Evolutionary conservation across 75 land plant species (phyloP), one percentile per base, ranked within the genome.

Genomic region (Pinus albicaulis): DNA sequence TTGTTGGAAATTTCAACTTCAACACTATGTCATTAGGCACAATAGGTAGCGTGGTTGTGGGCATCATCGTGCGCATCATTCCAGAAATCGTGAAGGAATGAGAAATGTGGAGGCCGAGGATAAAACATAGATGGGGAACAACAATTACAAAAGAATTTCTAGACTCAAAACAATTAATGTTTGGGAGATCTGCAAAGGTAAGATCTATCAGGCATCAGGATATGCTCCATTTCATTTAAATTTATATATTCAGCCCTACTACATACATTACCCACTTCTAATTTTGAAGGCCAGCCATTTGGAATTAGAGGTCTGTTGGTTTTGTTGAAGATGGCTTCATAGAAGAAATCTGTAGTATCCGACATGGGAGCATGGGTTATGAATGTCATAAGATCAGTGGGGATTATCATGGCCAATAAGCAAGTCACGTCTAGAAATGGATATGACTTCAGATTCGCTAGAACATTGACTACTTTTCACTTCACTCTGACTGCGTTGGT

Each of bases 351-450:
- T 14, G 11, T 31, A 6, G 74, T 80, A 1, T 81, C 82, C 1
- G 86, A 89, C 73, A 81, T 59, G 2, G 90, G 90, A 12, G 83
- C 90, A 48, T 89, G 87, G 91, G 82, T 82, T 44, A 73, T 89
- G 79, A 87, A 89, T 48, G 72, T 89, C 31, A 22, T 79, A 22
- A 82, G 81, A 80, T 89, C 87, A 3, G 89, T 87, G 62, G 90
- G 90, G 3, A 87, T 89, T 66, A 89, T 89, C 80, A 83, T 84
- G 84, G 91, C 76, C 13, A 89, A 89, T 71, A 89, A 89, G 84
- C 81, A 81, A 72, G 81, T 89, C 41, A 89, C 87, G 90, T 81
- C 90, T 3, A 24, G 74, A 0, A 2, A 20, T 15, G 86, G 89
- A 34, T 88, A 80, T 59, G 76, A 74, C 74, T 89, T 87, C 62